These are phyloP conservation scores for Eucalyptus decipiens DNA, from an alignment of 345 rosid species.

Conservation along the genomic window DNA sequence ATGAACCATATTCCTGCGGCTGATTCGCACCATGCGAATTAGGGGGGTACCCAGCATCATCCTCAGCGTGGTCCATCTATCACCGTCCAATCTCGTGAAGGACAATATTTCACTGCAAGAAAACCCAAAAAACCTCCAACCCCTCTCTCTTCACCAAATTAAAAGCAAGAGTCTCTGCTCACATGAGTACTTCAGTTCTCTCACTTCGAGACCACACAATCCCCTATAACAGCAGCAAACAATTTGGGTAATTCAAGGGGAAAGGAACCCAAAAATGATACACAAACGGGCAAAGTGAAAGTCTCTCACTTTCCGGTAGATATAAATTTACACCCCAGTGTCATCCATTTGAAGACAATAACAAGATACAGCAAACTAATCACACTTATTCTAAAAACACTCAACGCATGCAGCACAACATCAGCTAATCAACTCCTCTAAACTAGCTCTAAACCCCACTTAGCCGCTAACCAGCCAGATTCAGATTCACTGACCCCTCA, in stretches of 20 bases:
- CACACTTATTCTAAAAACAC: not conserved
- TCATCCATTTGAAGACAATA: not conserved
- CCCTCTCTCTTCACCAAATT: not conserved
- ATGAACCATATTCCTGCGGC: conserved; percentile 28
- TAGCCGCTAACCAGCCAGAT: not conserved
- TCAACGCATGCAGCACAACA: not conserved
- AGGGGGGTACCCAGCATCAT: conserved; percentile 57
- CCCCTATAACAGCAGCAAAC: not conserved
- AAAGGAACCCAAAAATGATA: not conserved
- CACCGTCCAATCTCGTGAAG: not conserved
- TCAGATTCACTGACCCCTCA: not conserved
- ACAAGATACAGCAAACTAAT: not conserved
- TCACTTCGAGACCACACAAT: not conserved
- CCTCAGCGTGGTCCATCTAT: conserved; percentile 67
- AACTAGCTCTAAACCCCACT: not conserved
- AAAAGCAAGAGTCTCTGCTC: not conserved
- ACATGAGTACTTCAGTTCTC: not conserved
- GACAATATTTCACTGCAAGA: not conserved
- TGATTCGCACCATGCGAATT: conserved; percentile 32
- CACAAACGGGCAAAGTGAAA: not conserved
- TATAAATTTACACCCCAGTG: not conserved
- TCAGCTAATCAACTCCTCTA: not conserved
- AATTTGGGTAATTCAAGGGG: not conserved
- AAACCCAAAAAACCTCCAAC: not conserved
- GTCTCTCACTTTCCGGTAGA: not conserved